These are phyloP conservation scores for Aechmea fasciata DNA, from an alignment of 176 grass and related monocot species.

Conservation along the genomic window DNA sequence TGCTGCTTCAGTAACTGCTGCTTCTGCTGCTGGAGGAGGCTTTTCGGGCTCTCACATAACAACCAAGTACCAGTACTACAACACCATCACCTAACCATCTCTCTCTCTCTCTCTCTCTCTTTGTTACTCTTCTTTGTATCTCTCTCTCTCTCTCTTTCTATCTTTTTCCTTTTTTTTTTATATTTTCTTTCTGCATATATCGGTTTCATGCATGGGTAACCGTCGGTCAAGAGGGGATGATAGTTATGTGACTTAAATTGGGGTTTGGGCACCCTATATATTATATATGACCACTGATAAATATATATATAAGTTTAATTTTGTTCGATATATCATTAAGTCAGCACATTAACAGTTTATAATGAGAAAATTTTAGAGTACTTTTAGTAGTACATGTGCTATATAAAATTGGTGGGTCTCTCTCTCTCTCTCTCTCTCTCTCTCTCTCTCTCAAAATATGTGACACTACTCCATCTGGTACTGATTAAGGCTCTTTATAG, in stretches of 20 bases:
- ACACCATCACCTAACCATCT: conserved; percentile 10
- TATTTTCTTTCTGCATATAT: conserved; percentile 31
- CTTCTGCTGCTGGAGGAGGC: conserved; percentile 28
- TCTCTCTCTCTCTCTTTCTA: conserved; percentile 20
- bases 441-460: conserved; percentile 41
- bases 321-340: no score
- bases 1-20: not conserved
- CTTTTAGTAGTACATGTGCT: no score
- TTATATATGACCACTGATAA: no score
- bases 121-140: not conserved
- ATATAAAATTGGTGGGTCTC: conserved; percentile 31
- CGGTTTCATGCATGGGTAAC: conserved; percentile 88
- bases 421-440: conserved; percentile 37
- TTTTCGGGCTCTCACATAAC: conserved; percentile 78
- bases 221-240: conserved; percentile 50
- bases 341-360: no score
- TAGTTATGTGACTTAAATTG: conserved; percentile 73
- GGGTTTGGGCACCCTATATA: not conserved
- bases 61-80: conserved; percentile 61
- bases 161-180: conserved; percentile 1
- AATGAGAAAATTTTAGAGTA: no score
- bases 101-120: not conserved
- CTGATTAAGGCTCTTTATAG: conserved; percentile 65
- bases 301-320: no score
- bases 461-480: conserved; percentile 17